Evolutionary conservation across 2,329 filamentous ascomycete genomes (phyloP).

Genomic region (Aspergillus sclerotialis): DNA sequence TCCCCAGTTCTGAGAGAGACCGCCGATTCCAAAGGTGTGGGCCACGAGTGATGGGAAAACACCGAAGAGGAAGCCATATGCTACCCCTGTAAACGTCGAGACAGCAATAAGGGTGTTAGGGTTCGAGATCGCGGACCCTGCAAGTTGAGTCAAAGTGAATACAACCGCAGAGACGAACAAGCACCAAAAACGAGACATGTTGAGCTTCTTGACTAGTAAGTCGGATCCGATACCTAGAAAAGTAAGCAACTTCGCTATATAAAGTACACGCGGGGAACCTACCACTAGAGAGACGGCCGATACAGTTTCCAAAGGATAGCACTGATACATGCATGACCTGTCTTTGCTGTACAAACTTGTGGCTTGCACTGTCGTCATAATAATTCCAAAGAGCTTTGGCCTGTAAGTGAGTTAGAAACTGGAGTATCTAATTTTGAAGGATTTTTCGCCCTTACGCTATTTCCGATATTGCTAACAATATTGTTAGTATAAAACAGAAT

Average conservation of each 20-base stretch:
- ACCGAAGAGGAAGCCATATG: slow-evolving; percentile 89
- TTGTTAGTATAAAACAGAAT: slow-evolving; percentile 21
- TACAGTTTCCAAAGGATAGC: slow-evolving; percentile 80
- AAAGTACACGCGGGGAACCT: slow-evolving; percentile 24
- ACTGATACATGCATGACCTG: slow-evolving; percentile 93
- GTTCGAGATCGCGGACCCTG: slow-evolving; percentile 66
- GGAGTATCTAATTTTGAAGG: not conserved
- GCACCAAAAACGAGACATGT: slow-evolving; percentile 85
- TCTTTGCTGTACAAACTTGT: slow-evolving; percentile 68
- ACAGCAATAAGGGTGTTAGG: slow-evolving; percentile 71
- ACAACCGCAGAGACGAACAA: slow-evolving; percentile 68
- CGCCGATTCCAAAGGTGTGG: slow-evolving; percentile 83
- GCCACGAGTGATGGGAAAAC: slow-evolving; percentile 86
- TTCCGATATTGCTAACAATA: slow-evolving; percentile 75
- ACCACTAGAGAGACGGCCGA: slow-evolving; percentile 73
- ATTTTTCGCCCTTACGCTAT: slow-evolving; percentile 55
- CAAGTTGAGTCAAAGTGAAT: slow-evolving; percentile 73
- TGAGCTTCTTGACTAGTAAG: slow-evolving; percentile 71
- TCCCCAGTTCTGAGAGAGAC: slow-evolving; percentile 92
- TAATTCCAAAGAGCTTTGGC: slow-evolving; percentile 78
- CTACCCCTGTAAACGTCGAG: slow-evolving; percentile 76
- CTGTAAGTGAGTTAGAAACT: slow-evolving; percentile 20
- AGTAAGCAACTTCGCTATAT: slow-evolving; percentile 7
- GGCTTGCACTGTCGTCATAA: slow-evolving; percentile 65
- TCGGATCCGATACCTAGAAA: slow-evolving; percentile 75